Conservation (phyloP, 2,329 filamentous ascomycete genomes). For the Phoma sp. region DNA sequence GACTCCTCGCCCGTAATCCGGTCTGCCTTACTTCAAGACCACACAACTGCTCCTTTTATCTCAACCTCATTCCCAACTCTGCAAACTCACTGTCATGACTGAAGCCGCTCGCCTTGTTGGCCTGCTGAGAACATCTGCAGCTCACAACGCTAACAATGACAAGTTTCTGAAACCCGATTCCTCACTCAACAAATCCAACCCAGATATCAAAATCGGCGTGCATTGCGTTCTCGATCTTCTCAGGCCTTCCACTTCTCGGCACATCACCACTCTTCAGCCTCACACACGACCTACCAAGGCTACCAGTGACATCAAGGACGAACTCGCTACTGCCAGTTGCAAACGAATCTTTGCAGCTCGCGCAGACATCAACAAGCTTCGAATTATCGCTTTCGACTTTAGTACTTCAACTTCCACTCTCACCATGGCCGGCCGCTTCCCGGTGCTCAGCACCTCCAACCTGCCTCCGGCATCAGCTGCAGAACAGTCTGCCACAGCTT, state of each 20-base stretch:
- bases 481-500: slow-evolving; percentile 66
- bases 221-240: not conserved
- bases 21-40: not conserved
- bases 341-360: slow-evolving; percentile 28
- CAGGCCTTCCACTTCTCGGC: not conserved
- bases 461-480: slow-evolving; percentile 68
- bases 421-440: slow-evolving; percentile 45
- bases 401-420: slow-evolving; percentile 4
- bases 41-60: not conserved
- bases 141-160: slow-evolving; percentile 27
- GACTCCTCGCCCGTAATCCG: not conserved
- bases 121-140: slow-evolving; percentile 34
- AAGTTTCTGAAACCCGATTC: slow-evolving; percentile 18
- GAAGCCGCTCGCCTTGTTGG: slow-evolving; percentile 30
- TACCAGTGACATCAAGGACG: slow-evolving; percentile 23
- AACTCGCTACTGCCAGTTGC: slow-evolving; percentile 28
- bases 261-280: not conserved
- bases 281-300: slow-evolving; percentile 10
- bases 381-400: slow-evolving; percentile 20
- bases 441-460: slow-evolving; percentile 45
- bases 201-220: not conserved
- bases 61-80: not conserved
- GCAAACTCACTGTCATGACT: slow-evolving; percentile 23
- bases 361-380: slow-evolving; percentile 18
- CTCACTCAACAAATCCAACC: not conserved